Evolutionary conservation across 192 early-diverging fungal species (phyloP), one percentile per base, ranked within the genome.

Genomic region (Coemansia sp.): DNA sequence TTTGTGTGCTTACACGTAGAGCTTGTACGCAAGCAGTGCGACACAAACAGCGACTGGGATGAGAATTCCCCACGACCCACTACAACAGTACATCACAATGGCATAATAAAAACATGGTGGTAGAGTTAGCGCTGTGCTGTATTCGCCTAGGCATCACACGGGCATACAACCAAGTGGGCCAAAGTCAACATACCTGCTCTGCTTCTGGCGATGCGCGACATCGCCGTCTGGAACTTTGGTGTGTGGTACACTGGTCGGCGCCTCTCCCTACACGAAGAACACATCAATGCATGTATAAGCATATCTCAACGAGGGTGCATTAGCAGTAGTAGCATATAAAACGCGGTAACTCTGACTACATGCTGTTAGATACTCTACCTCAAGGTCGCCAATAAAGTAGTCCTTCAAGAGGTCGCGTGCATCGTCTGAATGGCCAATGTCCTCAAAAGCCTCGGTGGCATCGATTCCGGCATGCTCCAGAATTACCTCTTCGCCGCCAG

Each of bases 401-500:
- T 83, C 79, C 71, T 89, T 84, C 70, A 98, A 85, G 70, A 98
- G 70, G 17, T 93, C 92, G 62, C 89, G 90, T 27, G 97, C 97
- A 72, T 98, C 97, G 60, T 95, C 92, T 34, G 93, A 94, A 85
- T 98, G 95, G 25, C 97, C 97, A 75, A 98, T 94, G 77, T 96
- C 95, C 63, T 98, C 94, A 85, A 98, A 98, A 23, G 94, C 90
- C 70, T 92, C 94, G 42, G 92, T 93, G 34, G 94, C 92, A 78
- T 98, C 95, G 68, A 86, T 86, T 78, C 94, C 97, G 58, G 89
- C 94, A 69, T 91, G 87, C 81, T 97, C 97, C 46, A 96, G 72
- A 67, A 98, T 84, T 14, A 98, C 93, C 78, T 98, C 97, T 84
- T 97, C 97, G 76, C 97, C 97, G 77, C 97, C 97, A 25, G 96